A percentile compares a stretch with the other conserved stretches of the same genome.
Evolutionary conservation across 371 early-diverging fungal genomes (phyloP).

Genomic region (Smittium mucronatum): DNA sequence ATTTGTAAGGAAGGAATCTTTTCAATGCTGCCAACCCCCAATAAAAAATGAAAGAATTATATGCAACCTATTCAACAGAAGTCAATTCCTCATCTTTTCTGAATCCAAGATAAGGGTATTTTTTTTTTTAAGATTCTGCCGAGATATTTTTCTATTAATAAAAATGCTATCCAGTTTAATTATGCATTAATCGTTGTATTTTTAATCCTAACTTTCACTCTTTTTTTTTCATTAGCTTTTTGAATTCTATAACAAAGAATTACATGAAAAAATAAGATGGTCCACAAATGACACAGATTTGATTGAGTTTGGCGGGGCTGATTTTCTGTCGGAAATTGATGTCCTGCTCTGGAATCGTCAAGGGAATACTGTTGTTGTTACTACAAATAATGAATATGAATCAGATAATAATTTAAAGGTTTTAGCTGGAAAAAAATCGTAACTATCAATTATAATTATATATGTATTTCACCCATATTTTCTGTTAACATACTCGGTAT

Average conservation of each 20-base stretch:
- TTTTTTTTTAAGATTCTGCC: too few relatives aligned
- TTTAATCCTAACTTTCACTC: too few relatives aligned
- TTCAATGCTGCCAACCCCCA: background rate
- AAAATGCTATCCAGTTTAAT: too few relatives aligned
- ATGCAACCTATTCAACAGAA: background rate
- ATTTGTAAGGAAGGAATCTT: background rate
- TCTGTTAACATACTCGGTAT: too few relatives aligned
- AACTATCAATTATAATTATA: too few relatives aligned
- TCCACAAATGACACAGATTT: background rate
- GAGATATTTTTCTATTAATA: too few relatives aligned
- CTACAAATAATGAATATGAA: background rate
- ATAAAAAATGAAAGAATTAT: background rate
- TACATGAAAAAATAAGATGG: conserved; percentile 10
- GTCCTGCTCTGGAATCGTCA: conserved; percentile 3
- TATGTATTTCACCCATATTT: too few relatives aligned
- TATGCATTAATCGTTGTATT: too few relatives aligned
- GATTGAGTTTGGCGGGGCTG: background rate
- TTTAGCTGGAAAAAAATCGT: background rate
- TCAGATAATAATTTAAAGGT: background rate
- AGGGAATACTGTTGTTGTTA: background rate
- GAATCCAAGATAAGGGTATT: background rate
- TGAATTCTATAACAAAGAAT: background rate
- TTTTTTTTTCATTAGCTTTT: too few relatives aligned
- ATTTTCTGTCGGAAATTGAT: background rate
- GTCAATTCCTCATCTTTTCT: background rate